Evolutionary conservation across 164 flowering plant species (phyloP).

Genomic region (Tetracentron sinense): DNA sequence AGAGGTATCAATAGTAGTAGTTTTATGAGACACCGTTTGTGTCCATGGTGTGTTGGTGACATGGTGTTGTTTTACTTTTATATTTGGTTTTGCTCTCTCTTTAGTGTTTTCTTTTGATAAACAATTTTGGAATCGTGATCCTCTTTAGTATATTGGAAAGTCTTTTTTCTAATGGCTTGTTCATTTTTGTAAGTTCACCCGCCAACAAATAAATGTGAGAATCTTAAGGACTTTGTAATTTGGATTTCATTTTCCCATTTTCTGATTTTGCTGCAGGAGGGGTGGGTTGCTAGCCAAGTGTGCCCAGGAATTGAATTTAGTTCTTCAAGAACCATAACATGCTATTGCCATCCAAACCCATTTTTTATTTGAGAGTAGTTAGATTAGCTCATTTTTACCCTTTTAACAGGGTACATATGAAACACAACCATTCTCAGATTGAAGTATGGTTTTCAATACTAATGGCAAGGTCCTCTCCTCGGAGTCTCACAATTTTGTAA

Average conservation of each 20-base stretch:
- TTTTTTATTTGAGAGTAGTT: not conserved
- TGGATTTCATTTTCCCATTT: not conserved
- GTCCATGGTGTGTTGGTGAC: too few relatives aligned
- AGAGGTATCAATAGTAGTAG: too few relatives aligned
- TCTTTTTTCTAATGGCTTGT: not conserved
- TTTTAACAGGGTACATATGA: not conserved
- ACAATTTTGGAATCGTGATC: too few relatives aligned
- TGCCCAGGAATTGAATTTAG: slow-evolving; percentile 48
- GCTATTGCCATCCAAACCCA: not conserved
- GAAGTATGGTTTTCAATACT: not conserved
- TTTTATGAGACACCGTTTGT: too few relatives aligned
- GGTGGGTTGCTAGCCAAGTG: slow-evolving; percentile 47
- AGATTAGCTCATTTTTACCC: not conserved
- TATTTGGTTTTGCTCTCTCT: too few relatives aligned
- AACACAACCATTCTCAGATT: not conserved
- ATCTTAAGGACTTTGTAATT: not conserved
- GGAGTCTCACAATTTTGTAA: not conserved
- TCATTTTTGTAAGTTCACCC: not conserved
- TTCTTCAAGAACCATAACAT: slow-evolving; percentile 39
- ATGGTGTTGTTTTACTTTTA: too few relatives aligned
- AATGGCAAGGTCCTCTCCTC: not conserved
- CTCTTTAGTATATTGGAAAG: too few relatives aligned
- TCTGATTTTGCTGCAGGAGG: slow-evolving; percentile 31
- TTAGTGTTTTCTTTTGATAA: too few relatives aligned
- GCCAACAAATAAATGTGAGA: too few relatives aligned